Percentiles rank a stretch among this genome's conserved stretches.
Evolutionary conservation across 495 filamentous ascomycete species (phyloP).

Genomic region (Pseudotulostoma volvatum): DNA sequence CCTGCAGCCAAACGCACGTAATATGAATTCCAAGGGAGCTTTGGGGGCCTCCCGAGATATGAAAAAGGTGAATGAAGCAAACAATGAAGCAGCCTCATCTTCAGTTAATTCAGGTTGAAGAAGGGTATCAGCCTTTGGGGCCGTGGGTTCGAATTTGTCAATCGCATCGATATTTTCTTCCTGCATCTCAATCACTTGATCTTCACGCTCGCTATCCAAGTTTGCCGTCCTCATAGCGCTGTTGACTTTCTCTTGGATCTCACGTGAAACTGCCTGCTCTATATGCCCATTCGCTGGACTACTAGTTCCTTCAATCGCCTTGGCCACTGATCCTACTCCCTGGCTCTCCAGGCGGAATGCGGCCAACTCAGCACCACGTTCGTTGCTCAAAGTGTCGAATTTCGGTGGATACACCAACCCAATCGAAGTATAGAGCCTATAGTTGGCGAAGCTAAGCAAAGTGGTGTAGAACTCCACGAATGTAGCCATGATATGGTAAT

Average conservation of each 20-base stretch:
- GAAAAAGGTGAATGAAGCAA: slow-evolving; percentile 77
- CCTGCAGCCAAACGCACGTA: slow-evolving; percentile 90
- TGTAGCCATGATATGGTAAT: slow-evolving; percentile 97
- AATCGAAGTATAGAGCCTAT: slow-evolving; percentile 73
- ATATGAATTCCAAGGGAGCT: slow-evolving; percentile 80
- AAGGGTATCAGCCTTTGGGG: slow-evolving; percentile 66
- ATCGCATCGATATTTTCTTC: slow-evolving; percentile 48
- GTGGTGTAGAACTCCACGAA: slow-evolving; percentile 99
- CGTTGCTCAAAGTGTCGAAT: slow-evolving; percentile 74
- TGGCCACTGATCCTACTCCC: slow-evolving; percentile 34
- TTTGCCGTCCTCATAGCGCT: slow-evolving; percentile 32
- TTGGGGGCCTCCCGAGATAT: slow-evolving; percentile 87
- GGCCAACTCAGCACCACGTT: slow-evolving; percentile 76
- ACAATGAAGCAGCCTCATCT: slow-evolving; percentile 44
- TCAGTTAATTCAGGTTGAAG: slow-evolving; percentile 57
- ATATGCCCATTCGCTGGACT: slow-evolving; percentile 20
- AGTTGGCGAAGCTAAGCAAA: slow-evolving; percentile 88
- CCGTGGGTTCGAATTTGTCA: slow-evolving; percentile 73
- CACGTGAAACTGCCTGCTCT: slow-evolving; percentile 19
- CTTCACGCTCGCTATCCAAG: slow-evolving; percentile 26
- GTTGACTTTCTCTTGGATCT: slow-evolving; percentile 39
- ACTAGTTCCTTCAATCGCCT: slow-evolving; percentile 38
- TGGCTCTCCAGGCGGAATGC: slow-evolving; percentile 77
- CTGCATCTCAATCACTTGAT: slow-evolving; percentile 24
- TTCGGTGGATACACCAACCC: slow-evolving; percentile 89